Conservation (phyloP, 148 eudicot genomes). For the Spergularia marina region DNA sequence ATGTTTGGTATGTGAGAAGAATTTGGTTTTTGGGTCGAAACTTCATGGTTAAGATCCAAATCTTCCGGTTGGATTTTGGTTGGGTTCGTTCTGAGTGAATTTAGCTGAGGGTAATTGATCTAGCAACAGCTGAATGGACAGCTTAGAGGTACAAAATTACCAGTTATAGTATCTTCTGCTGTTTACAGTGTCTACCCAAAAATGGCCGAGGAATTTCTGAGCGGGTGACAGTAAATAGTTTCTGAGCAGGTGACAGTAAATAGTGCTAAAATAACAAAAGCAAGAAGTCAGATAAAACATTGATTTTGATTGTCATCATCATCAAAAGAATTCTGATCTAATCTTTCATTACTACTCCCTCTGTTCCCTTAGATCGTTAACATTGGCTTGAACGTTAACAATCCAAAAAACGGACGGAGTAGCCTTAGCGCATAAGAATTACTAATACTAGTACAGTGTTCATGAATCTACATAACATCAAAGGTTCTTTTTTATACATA, state of each 20-base stretch:
- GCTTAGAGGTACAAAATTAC: not conserved
- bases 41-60: too few species aligned
- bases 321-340: conserved; percentile 3
- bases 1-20: too few species aligned
- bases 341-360: not conserved
- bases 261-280: not conserved
- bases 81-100: too few species aligned
- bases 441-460: conserved; percentile 17
- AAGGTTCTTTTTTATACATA: conserved; percentile 27
- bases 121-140: too few species aligned
- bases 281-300: not conserved
- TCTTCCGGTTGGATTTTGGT: too few species aligned
- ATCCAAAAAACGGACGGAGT: too few species aligned
- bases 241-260: not conserved
- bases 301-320: not conserved
- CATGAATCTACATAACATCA: conserved; percentile 17
- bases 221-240: not conserved
- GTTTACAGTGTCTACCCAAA: not conserved
- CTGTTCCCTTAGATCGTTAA: too few species aligned
- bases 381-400: too few species aligned
- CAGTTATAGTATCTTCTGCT: not conserved
- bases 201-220: not conserved
- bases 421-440: not conserved
- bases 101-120: too few species aligned
- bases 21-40: too few species aligned